Conservation (phyloP, 805 yeast genomes). For the Saccharomycopsis microspora region DNA sequence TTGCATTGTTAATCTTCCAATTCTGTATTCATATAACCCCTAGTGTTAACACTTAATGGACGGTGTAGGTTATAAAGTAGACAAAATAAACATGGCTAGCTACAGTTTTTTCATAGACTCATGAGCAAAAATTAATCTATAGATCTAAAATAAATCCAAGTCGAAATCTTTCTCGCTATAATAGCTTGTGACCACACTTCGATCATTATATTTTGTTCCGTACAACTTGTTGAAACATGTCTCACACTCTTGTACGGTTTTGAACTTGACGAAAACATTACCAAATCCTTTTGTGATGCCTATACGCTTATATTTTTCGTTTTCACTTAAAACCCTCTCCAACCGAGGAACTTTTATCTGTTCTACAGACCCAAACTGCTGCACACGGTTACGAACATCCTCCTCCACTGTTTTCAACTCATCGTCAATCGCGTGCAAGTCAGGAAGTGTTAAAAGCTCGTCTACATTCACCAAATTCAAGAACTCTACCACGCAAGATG, state of each 20-base stretch:
- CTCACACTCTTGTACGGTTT: constrained; percentile 35
- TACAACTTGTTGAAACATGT: constrained; percentile 46
- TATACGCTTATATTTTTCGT: constrained; percentile 26
- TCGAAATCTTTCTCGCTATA: constrained; percentile 50
- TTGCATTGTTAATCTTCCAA: not conserved
- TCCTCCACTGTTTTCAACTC: constrained; percentile 32
- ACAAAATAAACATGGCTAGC: not conserved
- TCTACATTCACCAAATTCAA: constrained; percentile 55
- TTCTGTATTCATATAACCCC: not conserved
- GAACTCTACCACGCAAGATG: constrained; percentile 45
- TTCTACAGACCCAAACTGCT: constrained; percentile 39
- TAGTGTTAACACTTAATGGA: not conserved
- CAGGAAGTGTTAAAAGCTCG: constrained; percentile 43
- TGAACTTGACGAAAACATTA: constrained; percentile 58
- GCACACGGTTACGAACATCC: constrained; percentile 31
- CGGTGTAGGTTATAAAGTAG: not conserved
- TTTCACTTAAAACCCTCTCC: constrained; percentile 23
- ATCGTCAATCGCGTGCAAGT: constrained; percentile 18
- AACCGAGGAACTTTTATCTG: constrained; percentile 55
- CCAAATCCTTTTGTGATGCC: constrained; percentile 47
- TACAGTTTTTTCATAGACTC: not conserved
- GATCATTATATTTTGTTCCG: constrained; percentile 56
- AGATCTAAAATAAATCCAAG: constrained; percentile 21
- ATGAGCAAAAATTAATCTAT: not conserved
- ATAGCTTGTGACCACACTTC: constrained; percentile 57